Evolutionary conservation across 202 grass and related monocot genomes (phyloP).

Genomic region (Eragrostis tef): DNA sequence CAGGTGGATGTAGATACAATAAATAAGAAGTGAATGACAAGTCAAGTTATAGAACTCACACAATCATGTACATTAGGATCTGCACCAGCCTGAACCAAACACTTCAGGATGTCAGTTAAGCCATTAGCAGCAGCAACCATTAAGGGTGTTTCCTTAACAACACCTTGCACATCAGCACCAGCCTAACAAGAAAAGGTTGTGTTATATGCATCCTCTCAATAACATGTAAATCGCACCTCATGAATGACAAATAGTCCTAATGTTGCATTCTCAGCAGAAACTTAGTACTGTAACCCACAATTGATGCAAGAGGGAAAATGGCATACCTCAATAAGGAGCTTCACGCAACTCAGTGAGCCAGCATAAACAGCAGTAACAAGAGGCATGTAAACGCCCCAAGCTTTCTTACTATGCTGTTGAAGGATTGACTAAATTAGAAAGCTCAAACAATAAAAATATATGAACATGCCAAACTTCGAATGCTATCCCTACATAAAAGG

Average conservation of each 20-base stretch:
- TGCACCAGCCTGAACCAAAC: conserved; percentile 50
- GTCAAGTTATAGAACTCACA: conserved; percentile 29
- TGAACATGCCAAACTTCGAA: not conserved
- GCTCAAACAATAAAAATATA: not conserved
- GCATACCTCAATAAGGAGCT: conserved; percentile 28
- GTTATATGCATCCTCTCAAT: not conserved
- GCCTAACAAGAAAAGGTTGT: conserved; percentile 33
- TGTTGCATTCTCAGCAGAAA: not conserved
- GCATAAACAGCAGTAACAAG: conserved; percentile 22
- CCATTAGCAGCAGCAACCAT: conserved; percentile 40
- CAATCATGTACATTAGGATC: conserved; percentile 49
- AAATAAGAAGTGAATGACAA: no score
- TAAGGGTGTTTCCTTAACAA: conserved; percentile 41
- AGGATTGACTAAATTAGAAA: not conserved
- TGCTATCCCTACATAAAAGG: no score
- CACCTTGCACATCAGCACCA: conserved; percentile 55
- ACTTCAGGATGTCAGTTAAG: conserved; percentile 39
- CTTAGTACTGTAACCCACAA: not conserved
- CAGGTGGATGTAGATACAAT: no score
- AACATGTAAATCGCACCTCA: not conserved
- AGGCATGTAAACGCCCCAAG: not conserved
- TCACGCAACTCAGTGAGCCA: conserved; percentile 19
- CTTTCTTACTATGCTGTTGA: conserved; percentile 23
- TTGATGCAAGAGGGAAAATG: not conserved
- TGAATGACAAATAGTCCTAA: not conserved